A percentile compares a stretch with the other conserved stretches of the same genome.
These are phyloP conservation scores for Fusarium citri DNA, from an alignment of 2,329 filamentous ascomycete genomes.

Conservation along the genomic window DNA sequence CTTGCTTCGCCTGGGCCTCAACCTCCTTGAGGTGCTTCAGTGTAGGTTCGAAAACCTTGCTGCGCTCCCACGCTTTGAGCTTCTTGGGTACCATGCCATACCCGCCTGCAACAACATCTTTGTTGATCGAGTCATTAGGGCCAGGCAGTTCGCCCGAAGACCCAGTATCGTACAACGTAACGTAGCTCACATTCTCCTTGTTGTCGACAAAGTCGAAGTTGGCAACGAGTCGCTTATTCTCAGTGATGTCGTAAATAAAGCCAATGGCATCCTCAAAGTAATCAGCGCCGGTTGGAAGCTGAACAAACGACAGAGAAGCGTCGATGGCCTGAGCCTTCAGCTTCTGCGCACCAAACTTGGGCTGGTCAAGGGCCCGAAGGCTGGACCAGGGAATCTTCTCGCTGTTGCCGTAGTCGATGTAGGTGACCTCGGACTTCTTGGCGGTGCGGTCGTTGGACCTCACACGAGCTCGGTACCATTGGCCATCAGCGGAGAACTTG, in stretches of 20 bases:
- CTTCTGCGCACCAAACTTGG: conserved; percentile 82
- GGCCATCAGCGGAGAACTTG: conserved; percentile 86
- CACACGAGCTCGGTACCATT: conserved; percentile 95
- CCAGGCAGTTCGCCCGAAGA: conserved; percentile 65
- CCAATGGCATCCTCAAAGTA: conserved; percentile 85
- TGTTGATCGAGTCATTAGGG: conserved; percentile 85
- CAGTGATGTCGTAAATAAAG: conserved; percentile 80
- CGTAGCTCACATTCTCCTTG: conserved; percentile 83
- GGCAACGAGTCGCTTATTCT: conserved; percentile 82
- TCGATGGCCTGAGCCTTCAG: conserved; percentile 90
- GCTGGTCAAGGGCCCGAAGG: conserved; percentile 82
- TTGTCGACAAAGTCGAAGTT: conserved; percentile 87
- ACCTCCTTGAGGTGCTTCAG: conserved; percentile 78
- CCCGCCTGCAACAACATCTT: conserved; percentile 84
- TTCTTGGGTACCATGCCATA: conserved; percentile 93
- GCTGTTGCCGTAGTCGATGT: conserved; percentile 96
- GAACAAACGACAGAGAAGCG: conserved; percentile 86
- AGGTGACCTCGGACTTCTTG: conserved; percentile 90
- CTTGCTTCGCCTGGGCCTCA: conserved; percentile 82
- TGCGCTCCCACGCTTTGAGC: conserved; percentile 89
- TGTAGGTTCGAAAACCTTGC: conserved; percentile 74
- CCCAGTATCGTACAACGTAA: conserved; percentile 88
- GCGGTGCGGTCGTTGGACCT: conserved; percentile 91
- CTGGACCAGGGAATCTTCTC: conserved; percentile 88
- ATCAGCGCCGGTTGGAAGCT: conserved; percentile 84